Evolutionary conservation across 306 rosid genomes (phyloP), one percentile per base, ranked within the genome.

Genomic region (Prosopis cineraria): DNA sequence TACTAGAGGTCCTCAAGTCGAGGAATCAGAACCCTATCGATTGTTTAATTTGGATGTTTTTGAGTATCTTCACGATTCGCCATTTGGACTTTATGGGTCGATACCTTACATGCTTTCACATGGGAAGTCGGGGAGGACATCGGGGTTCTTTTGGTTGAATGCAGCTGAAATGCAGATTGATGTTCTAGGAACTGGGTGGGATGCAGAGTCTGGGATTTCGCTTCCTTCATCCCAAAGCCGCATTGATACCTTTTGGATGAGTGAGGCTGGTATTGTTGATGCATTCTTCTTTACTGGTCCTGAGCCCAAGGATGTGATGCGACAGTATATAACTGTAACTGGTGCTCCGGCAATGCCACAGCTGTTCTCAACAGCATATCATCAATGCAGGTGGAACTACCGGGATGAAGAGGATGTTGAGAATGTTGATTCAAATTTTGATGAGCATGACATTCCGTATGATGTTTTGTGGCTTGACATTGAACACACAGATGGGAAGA

Each of bases 111-210:
- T 95, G 99, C 53, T 95, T 80, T 89, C 99, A 0, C 99, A 95
- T 22, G 99, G 99, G 25, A 91, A 88, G 59, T 62, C 66, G 0
- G 63, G 89, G 19, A 97, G 98, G 0, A 89, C 89, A 33, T 79
- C 93, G 0, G 99, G 99, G 5, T 95, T 95, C 74, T 93, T 91
- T 85, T 95, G 99, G 98, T 77, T 95, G 78, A 95, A 95, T 34
- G 92, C 99, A 19, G 99, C 99, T 1, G 99, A 95, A 74, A 95
- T 95, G 98, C 99, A 95, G 88, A 91, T 95, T 69, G 99, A 95
- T 58, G 98, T 95, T 73, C 95, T 95, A 39, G 92, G 84, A 3
- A 25, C 86, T 1, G 98, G 98, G 10, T 95, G 98, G 98, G 96
- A 95, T 64, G 89, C 93, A 0, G 97, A 89, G 41, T 83, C 88